phyloP scores from a whole-genome alignment of 306 rosid genomes.

The Neltuma alba region DNA sequence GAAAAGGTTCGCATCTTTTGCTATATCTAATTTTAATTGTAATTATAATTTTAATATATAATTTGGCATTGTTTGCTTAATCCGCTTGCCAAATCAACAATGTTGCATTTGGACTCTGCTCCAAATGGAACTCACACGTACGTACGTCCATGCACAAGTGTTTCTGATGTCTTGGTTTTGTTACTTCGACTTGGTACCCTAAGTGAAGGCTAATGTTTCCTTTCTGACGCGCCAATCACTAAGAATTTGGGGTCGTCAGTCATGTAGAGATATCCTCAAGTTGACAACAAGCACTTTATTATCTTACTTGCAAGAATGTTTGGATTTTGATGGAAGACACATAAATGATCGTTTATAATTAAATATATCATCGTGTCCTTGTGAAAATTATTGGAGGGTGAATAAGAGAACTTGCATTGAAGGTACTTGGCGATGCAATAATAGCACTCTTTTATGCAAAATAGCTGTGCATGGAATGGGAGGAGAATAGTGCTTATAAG shows the following conservation, averaged over 20 bases:
- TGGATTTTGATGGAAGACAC: neutral
- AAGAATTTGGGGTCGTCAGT: neutral
- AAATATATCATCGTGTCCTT: neutral
- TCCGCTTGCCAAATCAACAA: neutral
- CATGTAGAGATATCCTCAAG: neutral
- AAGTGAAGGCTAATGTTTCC: neutral
- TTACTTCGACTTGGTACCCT: neutral
- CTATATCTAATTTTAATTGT: neutral
- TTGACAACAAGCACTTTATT: neutral
- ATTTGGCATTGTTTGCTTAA: neutral
- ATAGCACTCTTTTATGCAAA: no score
- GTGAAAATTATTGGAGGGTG: neutral
- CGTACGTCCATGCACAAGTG: neutral
- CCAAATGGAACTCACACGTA: neutral
- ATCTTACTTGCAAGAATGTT: neutral
- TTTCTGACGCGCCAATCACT: neutral
- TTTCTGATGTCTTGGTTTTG: neutral
- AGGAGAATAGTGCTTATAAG: neutral
- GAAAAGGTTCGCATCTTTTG: conserved; percentile 76
- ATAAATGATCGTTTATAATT: neutral
- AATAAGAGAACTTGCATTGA: no score
- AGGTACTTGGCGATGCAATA: no score
- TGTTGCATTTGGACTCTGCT: neutral
- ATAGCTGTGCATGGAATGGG: no score
- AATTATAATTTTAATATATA: conserved; percentile 2